phyloP scores from a whole-genome alignment of 495 filamentous ascomycete genomes.

The Penicillium dipodomyicola region DNA sequence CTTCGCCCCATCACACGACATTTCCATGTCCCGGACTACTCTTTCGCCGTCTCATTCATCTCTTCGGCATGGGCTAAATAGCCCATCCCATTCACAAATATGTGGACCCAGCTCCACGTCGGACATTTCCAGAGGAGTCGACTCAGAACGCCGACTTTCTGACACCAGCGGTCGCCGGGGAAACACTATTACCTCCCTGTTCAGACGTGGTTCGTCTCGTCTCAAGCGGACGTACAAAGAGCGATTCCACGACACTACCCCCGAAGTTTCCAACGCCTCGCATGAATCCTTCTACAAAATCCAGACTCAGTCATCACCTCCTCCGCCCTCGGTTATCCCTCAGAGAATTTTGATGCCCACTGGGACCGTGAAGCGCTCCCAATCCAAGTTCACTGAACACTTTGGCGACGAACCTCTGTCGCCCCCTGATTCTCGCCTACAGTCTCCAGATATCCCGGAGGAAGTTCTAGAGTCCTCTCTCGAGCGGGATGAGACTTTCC shows the following conservation, averaged over 20 bases:
- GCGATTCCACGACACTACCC: conserved; percentile 48
- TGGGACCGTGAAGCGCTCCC: conserved; percentile 66
- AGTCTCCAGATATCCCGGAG: conserved; percentile 56
- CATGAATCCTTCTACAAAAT: conserved; percentile 69
- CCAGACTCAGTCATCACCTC: conserved; percentile 38
- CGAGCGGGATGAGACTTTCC: conserved; percentile 26
- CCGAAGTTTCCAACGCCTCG: conserved; percentile 79
- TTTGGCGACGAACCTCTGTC: conserved; percentile 81
- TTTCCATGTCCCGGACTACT: conserved; percentile 51
- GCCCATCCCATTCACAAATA: conserved; percentile 55
- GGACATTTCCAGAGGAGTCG: conserved; percentile 43
- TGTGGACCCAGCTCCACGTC: conserved; percentile 49
- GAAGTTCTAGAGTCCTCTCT: conserved; percentile 27
- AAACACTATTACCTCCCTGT: conserved; percentile 64
- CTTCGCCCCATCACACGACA: conserved; percentile 44
- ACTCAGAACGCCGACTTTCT: conserved; percentile 46
- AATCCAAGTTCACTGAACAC: conserved; percentile 92
- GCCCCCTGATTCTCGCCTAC: conserved; percentile 74
- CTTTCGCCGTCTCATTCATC: conserved; percentile 58
- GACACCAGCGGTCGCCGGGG: conserved; percentile 45
- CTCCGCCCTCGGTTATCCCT: conserved; percentile 30
- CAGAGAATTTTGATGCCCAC: conserved; percentile 48
- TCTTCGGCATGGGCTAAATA: conserved; percentile 46
- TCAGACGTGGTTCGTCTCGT: conserved; percentile 62
- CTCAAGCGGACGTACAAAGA: conserved; percentile 59